phyloP scores from a whole-genome alignment of 139 green algal species.

The Tetradesmus lagerheimii region DNA sequence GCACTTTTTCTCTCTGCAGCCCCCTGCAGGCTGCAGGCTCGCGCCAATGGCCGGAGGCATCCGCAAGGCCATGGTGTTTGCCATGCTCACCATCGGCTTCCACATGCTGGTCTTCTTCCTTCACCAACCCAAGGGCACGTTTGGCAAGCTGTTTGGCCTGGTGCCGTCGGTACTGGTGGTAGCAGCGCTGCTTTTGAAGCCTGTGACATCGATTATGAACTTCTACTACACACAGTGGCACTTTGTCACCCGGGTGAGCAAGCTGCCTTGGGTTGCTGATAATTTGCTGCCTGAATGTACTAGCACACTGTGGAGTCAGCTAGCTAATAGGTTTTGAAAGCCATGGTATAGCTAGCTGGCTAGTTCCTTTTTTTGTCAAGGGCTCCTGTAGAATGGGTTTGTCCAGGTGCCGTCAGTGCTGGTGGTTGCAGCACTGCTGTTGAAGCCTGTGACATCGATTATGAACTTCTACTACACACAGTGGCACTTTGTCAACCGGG shows the following conservation, averaged over 20 bases:
- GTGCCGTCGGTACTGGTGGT: neutral
- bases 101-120: constrained; percentile 44
- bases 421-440: neutral
- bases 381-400: too few species aligned
- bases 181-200: constrained; percentile 39
- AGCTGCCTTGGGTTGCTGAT: neutral
- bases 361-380: too few species aligned
- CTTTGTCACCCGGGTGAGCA: constrained; percentile 24
- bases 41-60: neutral
- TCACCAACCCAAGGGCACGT: constrained; percentile 23
- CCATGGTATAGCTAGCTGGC: too few species aligned
- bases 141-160: constrained; percentile 36
- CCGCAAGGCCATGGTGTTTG: constrained; percentile 30
- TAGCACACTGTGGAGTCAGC: too few species aligned
- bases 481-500: constrained; percentile 26
- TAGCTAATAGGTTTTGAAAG: too few species aligned
- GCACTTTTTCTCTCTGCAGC: neutral
- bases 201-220: constrained; percentile 41
- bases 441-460: constrained; percentile 14
- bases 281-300: too few species aligned
- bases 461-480: constrained; percentile 46
- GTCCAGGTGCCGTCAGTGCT: neutral
- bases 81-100: constrained; percentile 47
- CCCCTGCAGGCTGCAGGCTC: constrained; percentile 1
- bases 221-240: constrained; percentile 38